Percentiles rank a stretch among this genome's conserved stretches.
Evolutionary conservation across 2,329 filamentous ascomycete species (phyloP).

Genomic region (Curvularia hawaiiensis): DNA sequence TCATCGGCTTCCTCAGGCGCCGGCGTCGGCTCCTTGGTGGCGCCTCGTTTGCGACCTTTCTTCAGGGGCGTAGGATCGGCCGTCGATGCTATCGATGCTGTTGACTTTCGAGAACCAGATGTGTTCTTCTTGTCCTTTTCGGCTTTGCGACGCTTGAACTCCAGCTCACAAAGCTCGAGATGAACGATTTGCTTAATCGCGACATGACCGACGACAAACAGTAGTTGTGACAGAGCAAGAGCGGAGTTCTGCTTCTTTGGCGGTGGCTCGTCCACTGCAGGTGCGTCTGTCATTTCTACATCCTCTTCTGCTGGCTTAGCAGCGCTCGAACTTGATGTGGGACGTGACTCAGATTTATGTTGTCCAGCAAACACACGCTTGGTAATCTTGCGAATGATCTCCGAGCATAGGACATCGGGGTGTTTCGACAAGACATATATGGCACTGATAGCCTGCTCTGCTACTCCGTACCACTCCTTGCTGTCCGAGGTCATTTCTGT

Average conservation of each 20-base stretch:
- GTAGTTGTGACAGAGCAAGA: constrained; percentile 81
- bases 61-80: constrained; percentile 43
- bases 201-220: constrained; percentile 95
- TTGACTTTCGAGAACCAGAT: constrained; percentile 41
- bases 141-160: constrained; percentile 96
- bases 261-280: constrained; percentile 32
- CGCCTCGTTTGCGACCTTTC: constrained; percentile 50
- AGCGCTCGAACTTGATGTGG: constrained; percentile 40
- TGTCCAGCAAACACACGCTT: constrained; percentile 75
- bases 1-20: constrained; percentile 75
- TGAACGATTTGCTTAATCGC: constrained; percentile 99
- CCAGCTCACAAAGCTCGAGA: constrained; percentile 93
- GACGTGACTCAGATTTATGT: constrained; percentile 43
- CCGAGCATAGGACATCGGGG: constrained; percentile 89
- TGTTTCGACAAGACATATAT: constrained; percentile 95
- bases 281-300: constrained; percentile 29
- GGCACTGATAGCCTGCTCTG: constrained; percentile 93
- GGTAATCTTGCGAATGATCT: constrained; percentile 86
- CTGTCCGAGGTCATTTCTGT: constrained; percentile 84
- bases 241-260: constrained; percentile 67
- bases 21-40: constrained; percentile 50
- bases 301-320: constrained; percentile 32
- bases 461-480: constrained; percentile 92
- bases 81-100: constrained; percentile 25
- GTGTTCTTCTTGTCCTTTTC: constrained; percentile 74